These are phyloP conservation scores for Penicillium paradoxum DNA, from an alignment of 495 filamentous ascomycete genomes.

Conservation along the genomic window DNA sequence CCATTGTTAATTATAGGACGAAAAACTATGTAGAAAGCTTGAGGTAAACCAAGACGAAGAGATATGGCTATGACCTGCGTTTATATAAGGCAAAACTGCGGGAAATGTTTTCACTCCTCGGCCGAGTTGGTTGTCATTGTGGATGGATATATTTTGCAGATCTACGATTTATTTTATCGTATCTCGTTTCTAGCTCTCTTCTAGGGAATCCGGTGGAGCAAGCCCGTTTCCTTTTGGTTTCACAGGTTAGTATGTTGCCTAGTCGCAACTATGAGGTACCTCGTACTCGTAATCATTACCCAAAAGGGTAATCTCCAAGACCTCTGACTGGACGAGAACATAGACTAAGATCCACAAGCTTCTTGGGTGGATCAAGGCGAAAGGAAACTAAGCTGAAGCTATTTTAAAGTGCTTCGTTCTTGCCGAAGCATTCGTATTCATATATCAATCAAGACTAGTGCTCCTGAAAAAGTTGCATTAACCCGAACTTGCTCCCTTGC, in stretches of 20 bases:
- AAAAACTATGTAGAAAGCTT: not conserved
- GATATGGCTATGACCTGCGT: not conserved
- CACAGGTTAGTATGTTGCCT: not conserved
- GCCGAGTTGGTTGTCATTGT: not conserved
- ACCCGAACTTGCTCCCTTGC: not conserved
- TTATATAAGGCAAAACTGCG: not conserved
- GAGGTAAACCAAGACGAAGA: not conserved
- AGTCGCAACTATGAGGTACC: not conserved
- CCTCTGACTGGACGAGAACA: not conserved
- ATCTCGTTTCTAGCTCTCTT: conserved; percentile 8
- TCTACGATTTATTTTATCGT: not conserved
- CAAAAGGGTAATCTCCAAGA: not conserved
- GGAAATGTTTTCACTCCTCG: not conserved
- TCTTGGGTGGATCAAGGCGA: not conserved
- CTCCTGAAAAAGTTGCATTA: not conserved
- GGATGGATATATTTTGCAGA: not conserved
- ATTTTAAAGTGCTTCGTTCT: not conserved
- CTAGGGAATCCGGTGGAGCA: not conserved
- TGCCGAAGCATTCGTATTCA: not conserved
- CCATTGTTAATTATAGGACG: conserved; percentile 16
- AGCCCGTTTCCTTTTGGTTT: not conserved
- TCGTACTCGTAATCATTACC: not conserved
- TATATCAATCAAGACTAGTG: not conserved
- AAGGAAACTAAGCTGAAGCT: not conserved
- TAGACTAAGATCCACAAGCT: not conserved